phyloP scores from a whole-genome alignment of 768 basidiomycete genomes.

The Hypsizygus marmoreus region DNA sequence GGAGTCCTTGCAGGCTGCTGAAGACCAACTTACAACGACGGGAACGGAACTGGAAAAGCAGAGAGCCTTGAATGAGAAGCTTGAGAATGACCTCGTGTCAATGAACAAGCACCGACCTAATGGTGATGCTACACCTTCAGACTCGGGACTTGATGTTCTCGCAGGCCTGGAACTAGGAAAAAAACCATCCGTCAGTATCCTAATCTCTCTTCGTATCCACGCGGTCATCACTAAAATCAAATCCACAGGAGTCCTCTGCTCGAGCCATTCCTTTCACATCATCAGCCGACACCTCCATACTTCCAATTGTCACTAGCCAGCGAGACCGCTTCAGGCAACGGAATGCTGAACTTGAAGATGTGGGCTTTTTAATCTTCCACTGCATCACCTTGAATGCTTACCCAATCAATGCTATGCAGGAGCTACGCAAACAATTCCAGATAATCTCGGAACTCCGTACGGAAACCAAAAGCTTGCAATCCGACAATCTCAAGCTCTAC shows the following conservation, averaged over 20 bases:
- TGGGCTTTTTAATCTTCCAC: conserved; percentile 27
- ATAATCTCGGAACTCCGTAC: conserved; percentile 90
- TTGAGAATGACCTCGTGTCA: conserved; percentile 88
- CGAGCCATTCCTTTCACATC: conserved; percentile 18
- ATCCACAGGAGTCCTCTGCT: conserved; percentile 13
- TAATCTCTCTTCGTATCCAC: neutral
- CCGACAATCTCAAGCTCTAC: conserved; percentile 96
- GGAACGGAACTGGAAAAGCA: conserved; percentile 76
- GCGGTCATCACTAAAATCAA: too few species aligned
- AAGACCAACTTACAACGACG: conserved; percentile 59
- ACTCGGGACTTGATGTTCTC: conserved; percentile 54
- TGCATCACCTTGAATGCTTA: neutral
- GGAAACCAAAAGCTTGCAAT: conserved; percentile 89
- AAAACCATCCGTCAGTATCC: conserved; percentile 41
- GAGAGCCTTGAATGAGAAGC: conserved; percentile 78
- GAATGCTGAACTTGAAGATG: conserved; percentile 96
- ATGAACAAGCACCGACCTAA: conserved; percentile 63
- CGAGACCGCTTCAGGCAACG: conserved; percentile 97
- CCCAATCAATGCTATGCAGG: conserved; percentile 44
- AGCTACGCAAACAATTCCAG: conserved; percentile 94
- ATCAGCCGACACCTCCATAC: conserved; percentile 87
- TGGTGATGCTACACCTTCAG: conserved; percentile 32
- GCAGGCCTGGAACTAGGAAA: conserved; percentile 74
- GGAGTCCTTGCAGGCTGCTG: conserved; percentile 56
- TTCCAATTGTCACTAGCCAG: conserved; percentile 98